Conservation (phyloP, 495 filamentous ascomycete species). For the Aspergillus cavernicola region DNA sequence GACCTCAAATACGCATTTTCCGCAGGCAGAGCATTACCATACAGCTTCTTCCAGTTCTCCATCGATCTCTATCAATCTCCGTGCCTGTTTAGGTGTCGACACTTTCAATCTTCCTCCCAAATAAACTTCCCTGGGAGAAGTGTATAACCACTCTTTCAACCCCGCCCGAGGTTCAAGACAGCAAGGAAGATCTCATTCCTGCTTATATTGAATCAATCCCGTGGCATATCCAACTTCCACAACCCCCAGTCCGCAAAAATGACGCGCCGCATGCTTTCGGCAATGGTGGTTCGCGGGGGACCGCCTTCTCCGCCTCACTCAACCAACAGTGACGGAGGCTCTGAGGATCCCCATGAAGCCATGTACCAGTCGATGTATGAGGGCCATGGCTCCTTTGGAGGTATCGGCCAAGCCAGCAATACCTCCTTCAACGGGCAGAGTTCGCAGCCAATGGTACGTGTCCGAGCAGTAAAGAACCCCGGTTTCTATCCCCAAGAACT, state of each 20-base stretch:
- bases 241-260: too few relatives aligned
- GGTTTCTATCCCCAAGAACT: background rate
- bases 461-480: background rate
- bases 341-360: too few relatives aligned
- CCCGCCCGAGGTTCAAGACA: too few relatives aligned
- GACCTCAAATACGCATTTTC: background rate
- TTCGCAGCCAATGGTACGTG: conserved; percentile 14
- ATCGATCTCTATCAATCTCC: background rate
- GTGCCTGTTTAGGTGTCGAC: too few relatives aligned
- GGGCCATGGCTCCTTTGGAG: background rate
- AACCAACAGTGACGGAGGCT: conserved; percentile 14
- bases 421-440: conserved; percentile 3
- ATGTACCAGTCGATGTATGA: conserved; percentile 15
- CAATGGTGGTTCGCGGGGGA: background rate
- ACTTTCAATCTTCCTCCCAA: background rate
- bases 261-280: too few relatives aligned
- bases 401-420: background rate
- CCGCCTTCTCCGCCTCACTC: conserved; percentile 31
- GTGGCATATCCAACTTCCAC: too few relatives aligned
- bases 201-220: too few relatives aligned
- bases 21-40: background rate
- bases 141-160: too few relatives aligned
- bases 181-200: too few relatives aligned
- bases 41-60: background rate
- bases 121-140: too few relatives aligned